Evolutionary conservation across 2,329 filamentous ascomycete genomes (phyloP).

Genomic region (Xylaria sp.): DNA sequence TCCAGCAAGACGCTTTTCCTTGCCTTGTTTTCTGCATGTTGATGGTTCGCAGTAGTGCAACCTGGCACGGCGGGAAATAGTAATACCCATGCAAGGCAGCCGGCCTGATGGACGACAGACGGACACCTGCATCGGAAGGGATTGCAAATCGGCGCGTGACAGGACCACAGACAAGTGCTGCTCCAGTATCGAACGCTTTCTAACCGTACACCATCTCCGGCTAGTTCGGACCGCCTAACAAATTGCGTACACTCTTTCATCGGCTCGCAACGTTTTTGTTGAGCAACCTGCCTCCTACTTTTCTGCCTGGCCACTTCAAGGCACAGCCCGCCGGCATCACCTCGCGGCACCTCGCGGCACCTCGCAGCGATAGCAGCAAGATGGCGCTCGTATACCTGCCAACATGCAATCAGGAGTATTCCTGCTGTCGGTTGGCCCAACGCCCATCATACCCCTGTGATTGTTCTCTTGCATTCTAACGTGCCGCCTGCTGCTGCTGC

Average conservation of each 20-base stretch:
- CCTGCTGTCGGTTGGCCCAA: background rate
- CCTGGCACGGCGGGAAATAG: background rate
- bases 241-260: background rate
- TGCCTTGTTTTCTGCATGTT: background rate
- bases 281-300: background rate
- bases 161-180: background rate
- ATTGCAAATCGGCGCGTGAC: constrained; percentile 6
- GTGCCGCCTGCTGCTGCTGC: background rate
- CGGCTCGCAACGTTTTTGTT: constrained; percentile 13
- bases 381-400: constrained; percentile 5
- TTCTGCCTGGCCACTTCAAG: background rate
- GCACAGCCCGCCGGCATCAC: constrained; percentile 4
- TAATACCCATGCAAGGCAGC: background rate
- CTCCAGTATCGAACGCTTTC: background rate
- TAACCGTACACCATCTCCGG: background rate
- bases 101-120: background rate
- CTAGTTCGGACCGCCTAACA: constrained; percentile 1
- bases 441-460: background rate
- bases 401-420: background rate
- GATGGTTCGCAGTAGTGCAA: background rate
- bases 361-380: constrained; percentile 12
- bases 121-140: constrained; percentile 3
- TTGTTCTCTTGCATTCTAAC: background rate
- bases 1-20: background rate
- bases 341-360: constrained; percentile 8